phyloP scores from a whole-genome alignment of 352 stramenopile species.

The Halophytophthora polymorphica region DNA sequence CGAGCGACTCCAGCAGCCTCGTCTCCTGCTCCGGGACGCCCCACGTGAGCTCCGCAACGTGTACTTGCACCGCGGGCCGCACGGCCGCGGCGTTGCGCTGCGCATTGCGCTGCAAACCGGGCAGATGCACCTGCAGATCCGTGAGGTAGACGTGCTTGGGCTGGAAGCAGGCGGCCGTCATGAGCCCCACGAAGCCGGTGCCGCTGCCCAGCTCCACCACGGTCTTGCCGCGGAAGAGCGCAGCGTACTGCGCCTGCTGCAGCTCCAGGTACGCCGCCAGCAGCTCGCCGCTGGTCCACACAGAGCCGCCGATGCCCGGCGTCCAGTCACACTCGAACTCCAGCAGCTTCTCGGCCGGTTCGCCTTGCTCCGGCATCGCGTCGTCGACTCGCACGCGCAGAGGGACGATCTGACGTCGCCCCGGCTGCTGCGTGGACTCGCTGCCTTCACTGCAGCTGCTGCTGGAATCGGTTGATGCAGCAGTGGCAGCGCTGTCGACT shows the following conservation, averaged over 20 bases:
- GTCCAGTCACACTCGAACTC: constrained; percentile 79
- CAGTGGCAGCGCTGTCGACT: not conserved
- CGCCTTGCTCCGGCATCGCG: not conserved
- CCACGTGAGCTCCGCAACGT: constrained; percentile 60
- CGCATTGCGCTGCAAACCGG: constrained; percentile 58
- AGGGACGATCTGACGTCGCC: constrained; percentile 27
- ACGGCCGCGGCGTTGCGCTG: constrained; percentile 37
- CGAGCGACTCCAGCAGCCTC: constrained; percentile 37
- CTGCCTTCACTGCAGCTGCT: constrained; percentile 11
- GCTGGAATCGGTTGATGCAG: constrained; percentile 8
- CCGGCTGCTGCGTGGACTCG: constrained; percentile 7
- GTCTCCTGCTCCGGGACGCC: constrained; percentile 39
- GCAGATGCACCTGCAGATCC: constrained; percentile 58
- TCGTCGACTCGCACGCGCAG: constrained; percentile 46
- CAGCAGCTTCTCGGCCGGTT: constrained; percentile 25
- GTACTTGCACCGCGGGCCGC: constrained; percentile 34
- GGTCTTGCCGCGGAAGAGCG: constrained; percentile 54
- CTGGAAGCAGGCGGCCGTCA: constrained; percentile 57
- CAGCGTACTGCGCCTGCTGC: constrained; percentile 42
- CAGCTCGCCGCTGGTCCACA: constrained; percentile 82
- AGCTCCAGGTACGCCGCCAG: constrained; percentile 58
- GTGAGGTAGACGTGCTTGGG: constrained; percentile 61
- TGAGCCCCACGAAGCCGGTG: constrained; percentile 73
- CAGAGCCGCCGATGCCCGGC: constrained; percentile 75
- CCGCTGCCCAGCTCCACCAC: constrained; percentile 78